phyloP scores from a whole-genome alignment of 139 green algal species.

The Asterochloris sp. region DNA sequence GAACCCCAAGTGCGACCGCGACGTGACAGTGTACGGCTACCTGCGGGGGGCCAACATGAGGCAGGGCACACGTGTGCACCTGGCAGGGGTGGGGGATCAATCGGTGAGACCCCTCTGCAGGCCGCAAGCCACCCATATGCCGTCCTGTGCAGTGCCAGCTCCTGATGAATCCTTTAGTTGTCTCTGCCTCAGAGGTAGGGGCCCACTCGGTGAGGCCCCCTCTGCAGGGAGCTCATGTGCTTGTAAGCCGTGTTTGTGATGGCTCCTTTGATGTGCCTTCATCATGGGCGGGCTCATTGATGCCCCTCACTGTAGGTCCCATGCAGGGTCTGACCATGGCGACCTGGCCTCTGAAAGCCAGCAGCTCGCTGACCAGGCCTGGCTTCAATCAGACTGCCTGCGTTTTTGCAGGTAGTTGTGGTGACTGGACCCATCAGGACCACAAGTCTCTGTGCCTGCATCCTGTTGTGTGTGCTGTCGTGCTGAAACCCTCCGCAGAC shows the following conservation, averaged over 20 bases:
- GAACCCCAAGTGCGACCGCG: conserved; percentile 80
- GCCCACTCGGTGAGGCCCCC: too few relatives aligned
- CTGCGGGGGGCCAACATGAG: conserved; percentile 84
- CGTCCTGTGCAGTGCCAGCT: too few relatives aligned
- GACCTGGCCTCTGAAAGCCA: too few relatives aligned
- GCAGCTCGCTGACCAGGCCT: too few relatives aligned
- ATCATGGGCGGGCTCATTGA: background rate
- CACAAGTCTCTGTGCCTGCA: too few relatives aligned
- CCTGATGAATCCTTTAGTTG: too few relatives aligned
- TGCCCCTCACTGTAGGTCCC: too few relatives aligned
- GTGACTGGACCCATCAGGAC: background rate
- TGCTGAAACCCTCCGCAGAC: background rate
- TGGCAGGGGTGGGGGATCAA: conserved; percentile 91
- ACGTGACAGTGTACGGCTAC: conserved; percentile 92
- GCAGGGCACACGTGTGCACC: conserved; percentile 65
- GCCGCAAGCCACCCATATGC: too few relatives aligned
- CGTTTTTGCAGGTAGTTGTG: too few relatives aligned
- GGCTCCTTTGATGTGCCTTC: background rate
- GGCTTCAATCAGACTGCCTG: too few relatives aligned
- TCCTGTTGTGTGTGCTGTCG: background rate
- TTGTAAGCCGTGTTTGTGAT: background rate
- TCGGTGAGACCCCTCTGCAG: conserved; percentile 23
- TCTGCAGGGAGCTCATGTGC: background rate
- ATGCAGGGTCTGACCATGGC: too few relatives aligned
- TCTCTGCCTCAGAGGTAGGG: too few relatives aligned